phyloP scores from a whole-genome alignment of 805 yeast genomes.

The Candida incommunis region DNA sequence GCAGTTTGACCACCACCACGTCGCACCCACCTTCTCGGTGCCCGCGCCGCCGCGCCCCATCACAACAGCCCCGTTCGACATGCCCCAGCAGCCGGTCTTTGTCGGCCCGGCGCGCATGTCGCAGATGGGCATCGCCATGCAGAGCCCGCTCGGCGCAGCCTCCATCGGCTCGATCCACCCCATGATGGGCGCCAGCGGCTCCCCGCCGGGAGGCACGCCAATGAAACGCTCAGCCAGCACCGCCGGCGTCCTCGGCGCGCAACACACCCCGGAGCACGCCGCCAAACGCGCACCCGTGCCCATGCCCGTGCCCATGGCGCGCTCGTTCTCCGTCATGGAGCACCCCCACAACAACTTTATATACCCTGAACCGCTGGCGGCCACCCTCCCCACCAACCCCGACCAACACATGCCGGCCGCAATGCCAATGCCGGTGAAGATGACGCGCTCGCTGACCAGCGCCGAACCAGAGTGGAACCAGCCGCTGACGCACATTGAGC shows the following conservation, averaged over 20 bases:
- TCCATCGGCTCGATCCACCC: too few relatives aligned
- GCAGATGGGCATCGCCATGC: neutral
- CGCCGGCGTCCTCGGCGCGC: too few relatives aligned
- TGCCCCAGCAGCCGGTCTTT: conserved; percentile 1
- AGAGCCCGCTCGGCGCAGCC: too few relatives aligned
- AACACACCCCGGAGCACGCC: neutral
- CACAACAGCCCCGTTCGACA: neutral
- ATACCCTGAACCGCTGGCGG: conserved; percentile 3
- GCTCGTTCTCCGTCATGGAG: conserved; percentile 11
- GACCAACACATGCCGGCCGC: neutral
- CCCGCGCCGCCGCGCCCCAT: neutral
- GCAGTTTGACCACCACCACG: conserved; percentile 1
- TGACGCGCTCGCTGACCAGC: conserved; percentile 2
- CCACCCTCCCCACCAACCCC: conserved; percentile 3
- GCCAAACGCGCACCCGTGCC: neutral
- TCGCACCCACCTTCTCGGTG: neutral
- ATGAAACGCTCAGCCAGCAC: too few relatives aligned
- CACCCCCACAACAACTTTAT: neutral
- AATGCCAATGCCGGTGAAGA: conserved; percentile 1
- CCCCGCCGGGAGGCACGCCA: neutral
- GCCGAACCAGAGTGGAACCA: conserved; percentile 2
- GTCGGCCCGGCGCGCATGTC: neutral
- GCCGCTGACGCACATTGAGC: neutral
- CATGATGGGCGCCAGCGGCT: too few relatives aligned
- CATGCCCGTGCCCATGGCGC: conserved; percentile 5